phyloP scores from a whole-genome alignment of 139 green algal genomes.

The Nannochloris sp. region DNA sequence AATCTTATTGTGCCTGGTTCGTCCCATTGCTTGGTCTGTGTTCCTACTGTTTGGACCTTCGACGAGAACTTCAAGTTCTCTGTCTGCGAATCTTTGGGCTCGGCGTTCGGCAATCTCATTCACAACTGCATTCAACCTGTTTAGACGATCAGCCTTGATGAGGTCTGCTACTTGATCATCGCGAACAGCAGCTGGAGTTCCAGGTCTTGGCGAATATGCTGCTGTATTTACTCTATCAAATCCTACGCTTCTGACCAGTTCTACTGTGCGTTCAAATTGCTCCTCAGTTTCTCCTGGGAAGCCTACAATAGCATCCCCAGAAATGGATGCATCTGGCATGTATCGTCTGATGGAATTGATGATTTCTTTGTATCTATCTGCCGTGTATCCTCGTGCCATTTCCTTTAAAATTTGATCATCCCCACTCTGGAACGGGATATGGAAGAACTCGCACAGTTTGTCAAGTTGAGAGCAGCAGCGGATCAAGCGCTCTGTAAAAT shows the following conservation, averaged over 20 bases:
- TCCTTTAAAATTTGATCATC: conserved; percentile 86
- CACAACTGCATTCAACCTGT: conserved; percentile 83
- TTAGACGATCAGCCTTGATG: conserved; percentile 88
- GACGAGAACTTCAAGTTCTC: conserved; percentile 51
- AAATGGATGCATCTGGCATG: conserved; percentile 91
- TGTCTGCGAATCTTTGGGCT: conserved; percentile 70
- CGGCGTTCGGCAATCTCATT: conserved; percentile 74
- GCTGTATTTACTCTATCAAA: conserved; percentile 96
- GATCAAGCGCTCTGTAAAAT: conserved; percentile 83
- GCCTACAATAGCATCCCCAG: conserved; percentile 90
- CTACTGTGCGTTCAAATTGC: conserved; percentile 80
- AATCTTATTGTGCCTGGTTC: conserved; percentile 86
- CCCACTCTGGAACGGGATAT: conserved; percentile 93
- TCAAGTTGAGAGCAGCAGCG: conserved; percentile 79
- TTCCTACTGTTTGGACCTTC: conserved; percentile 76
- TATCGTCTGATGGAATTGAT: conserved; percentile 86
- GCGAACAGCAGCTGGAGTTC: conserved; percentile 82
- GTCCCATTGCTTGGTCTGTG: conserved; percentile 61
- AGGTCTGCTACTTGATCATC: conserved; percentile 72
- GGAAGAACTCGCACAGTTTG: conserved; percentile 97
- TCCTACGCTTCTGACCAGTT: conserved; percentile 71
- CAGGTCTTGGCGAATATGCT: conserved; percentile 73
- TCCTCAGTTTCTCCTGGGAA: conserved; percentile 95
- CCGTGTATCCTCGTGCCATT: conserved; percentile 87
- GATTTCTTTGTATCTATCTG: conserved; percentile 78